Evolutionary conservation across 2,329 filamentous ascomycete genomes (phyloP).

Genomic region (Chrysoporthe cubensis): DNA sequence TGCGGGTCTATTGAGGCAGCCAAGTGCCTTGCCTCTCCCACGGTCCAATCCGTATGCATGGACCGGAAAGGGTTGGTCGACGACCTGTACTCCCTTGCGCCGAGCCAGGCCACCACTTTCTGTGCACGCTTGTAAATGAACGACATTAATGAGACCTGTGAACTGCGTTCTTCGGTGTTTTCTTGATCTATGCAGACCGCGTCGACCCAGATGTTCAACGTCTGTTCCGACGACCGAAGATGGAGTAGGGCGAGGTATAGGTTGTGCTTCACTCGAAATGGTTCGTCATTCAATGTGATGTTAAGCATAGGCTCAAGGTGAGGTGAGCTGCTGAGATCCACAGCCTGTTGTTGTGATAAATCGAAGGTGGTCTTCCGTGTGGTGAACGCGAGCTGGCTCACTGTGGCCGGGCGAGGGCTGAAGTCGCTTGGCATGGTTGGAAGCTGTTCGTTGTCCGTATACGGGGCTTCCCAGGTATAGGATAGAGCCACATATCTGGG

Average conservation of each 20-base stretch:
- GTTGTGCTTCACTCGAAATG: background rate
- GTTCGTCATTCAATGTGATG: background rate
- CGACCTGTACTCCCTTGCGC: background rate
- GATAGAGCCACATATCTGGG: background rate
- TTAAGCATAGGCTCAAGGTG: background rate
- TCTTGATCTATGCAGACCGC: slow-evolving; percentile 4
- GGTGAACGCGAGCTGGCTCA: background rate
- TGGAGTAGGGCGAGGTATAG: background rate
- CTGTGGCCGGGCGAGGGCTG: background rate
- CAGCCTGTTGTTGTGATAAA: background rate
- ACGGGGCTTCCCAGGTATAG: background rate
- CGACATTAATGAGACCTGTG: slow-evolving; percentile 7
- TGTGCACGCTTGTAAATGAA: slow-evolving; percentile 5
- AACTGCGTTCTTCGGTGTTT: background rate
- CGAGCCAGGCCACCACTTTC: slow-evolving; percentile 18
- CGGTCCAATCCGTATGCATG: background rate
- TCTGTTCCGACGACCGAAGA: background rate
- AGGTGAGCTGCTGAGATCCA: background rate
- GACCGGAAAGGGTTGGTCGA: background rate
- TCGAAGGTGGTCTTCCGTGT: background rate
- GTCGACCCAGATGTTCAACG: slow-evolving; percentile 3
- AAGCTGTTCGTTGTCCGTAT: background rate
- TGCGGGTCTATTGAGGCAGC: background rate
- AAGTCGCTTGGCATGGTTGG: background rate
- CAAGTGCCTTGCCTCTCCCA: background rate